These are phyloP conservation scores for Dianthus caryophyllus DNA, from an alignment of 148 eudicot species.

Conservation along the genomic window DNA sequence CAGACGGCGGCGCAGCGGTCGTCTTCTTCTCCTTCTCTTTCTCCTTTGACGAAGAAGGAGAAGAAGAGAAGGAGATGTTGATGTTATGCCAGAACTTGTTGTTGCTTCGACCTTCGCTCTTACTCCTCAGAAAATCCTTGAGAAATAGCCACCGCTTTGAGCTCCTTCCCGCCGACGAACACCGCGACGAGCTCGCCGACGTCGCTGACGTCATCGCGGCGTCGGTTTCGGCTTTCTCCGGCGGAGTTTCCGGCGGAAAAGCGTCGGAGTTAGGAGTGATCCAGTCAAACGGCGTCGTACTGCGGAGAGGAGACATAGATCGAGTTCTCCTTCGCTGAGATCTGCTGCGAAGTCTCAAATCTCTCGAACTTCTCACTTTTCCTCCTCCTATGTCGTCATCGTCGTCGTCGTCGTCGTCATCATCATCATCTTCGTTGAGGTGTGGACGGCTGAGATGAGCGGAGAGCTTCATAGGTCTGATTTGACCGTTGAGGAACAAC, in stretches of 20 bases:
- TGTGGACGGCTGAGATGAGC: slow-evolving; percentile 61
- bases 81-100: slow-evolving; percentile 66
- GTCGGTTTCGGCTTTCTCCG: slow-evolving; percentile 8
- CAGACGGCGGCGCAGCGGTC: not conserved
- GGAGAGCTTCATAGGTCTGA: slow-evolving; percentile 69
- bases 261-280: slow-evolving; percentile 14
- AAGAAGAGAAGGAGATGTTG: slow-evolving; percentile 54
- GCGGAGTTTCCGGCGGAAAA: slow-evolving; percentile 11
- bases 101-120: slow-evolving; percentile 75
- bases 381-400: slow-evolving; percentile 3
- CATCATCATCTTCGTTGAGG: slow-evolving; percentile 36
- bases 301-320: slow-evolving; percentile 70
- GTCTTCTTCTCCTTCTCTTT: slow-evolving; percentile 23
- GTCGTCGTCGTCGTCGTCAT: slow-evolving; percentile 6
- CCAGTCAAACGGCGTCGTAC: slow-evolving; percentile 43
- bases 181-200: slow-evolving; percentile 68
- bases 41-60: slow-evolving; percentile 19
- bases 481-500: slow-evolving; percentile 46
- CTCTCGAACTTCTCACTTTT: slow-evolving; percentile 39
- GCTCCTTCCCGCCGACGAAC: slow-evolving; percentile 71
- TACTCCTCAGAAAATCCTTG: slow-evolving; percentile 80
- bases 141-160: slow-evolving; percentile 81
- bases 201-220: slow-evolving; percentile 26
- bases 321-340: slow-evolving; percentile 61
- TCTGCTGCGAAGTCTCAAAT: slow-evolving; percentile 42